Percentiles rank a stretch among this genome's conserved stretches.
Evolutionary conservation across 257 asterid genomes (phyloP).

Genomic region (Ophiorrhiza pumila): DNA sequence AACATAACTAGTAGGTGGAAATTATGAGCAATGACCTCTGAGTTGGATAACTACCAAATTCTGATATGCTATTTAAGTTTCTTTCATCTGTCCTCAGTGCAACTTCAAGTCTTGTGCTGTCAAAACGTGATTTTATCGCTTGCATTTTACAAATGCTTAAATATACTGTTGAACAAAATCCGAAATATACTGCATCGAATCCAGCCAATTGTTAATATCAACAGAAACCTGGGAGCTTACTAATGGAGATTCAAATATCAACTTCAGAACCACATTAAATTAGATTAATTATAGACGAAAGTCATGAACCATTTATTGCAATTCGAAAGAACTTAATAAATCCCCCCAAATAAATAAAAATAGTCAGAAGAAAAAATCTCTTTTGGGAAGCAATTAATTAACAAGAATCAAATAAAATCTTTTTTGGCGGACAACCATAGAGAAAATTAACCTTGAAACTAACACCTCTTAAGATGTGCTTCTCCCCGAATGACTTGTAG

Average conservation of each 20-base stretch:
- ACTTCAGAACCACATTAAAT: neutral
- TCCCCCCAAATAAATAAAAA: neutral
- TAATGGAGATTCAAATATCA: neutral
- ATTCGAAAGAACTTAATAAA: neutral
- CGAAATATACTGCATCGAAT: neutral
- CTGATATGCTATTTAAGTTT: neutral
- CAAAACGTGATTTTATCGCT: neutral
- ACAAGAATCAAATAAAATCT: neutral
- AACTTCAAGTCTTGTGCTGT: neutral
- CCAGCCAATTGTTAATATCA: neutral
- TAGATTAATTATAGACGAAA: neutral
- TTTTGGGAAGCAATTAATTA: neutral
- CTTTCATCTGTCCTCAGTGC: neutral
- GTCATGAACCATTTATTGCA: neutral
- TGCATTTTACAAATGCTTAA: neutral
- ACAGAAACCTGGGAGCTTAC: neutral
- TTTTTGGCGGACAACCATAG: slow-evolving; percentile 1
- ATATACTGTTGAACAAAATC: neutral
- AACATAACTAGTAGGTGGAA: neutral
- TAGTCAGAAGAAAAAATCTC: too few species aligned
- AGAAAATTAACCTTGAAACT: slow-evolving; percentile 83
- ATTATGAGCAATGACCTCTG: neutral
- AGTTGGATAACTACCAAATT: neutral
- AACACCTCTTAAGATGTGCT: slow-evolving; percentile 88
- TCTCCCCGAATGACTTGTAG: slow-evolving; percentile 91